A percentile compares a stretch with the other conserved stretches of the same genome.
These are phyloP conservation scores for Penicillium sp. DNA, from an alignment of 2,329 filamentous ascomycete species.

Conservation along the genomic window DNA sequence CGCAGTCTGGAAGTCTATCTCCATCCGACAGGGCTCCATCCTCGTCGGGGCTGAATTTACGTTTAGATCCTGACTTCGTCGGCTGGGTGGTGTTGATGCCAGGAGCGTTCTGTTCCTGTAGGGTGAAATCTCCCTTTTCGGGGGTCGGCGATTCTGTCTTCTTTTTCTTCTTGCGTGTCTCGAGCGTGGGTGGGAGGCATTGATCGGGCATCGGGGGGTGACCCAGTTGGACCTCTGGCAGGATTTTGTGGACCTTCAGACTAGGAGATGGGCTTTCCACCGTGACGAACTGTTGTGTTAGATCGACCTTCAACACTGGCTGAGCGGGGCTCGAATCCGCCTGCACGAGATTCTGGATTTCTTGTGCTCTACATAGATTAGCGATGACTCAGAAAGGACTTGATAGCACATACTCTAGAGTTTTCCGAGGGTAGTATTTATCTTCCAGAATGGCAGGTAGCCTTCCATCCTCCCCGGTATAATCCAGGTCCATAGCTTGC, in stretches of 20 bases:
- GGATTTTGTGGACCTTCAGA: slow-evolving; percentile 6
- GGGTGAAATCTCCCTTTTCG: not conserved
- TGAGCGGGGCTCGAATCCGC: slow-evolving; percentile 24
- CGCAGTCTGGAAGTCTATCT: slow-evolving; percentile 19
- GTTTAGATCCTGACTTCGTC: slow-evolving; percentile 54
- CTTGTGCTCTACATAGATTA: slow-evolving; percentile 31
- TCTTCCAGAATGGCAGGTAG: slow-evolving; percentile 62
- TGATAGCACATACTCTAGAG: slow-evolving; percentile 51
- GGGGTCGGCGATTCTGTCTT: not conserved
- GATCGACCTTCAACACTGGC: slow-evolving; percentile 23
- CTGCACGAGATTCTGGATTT: slow-evolving; percentile 33
- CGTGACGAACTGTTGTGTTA: slow-evolving; percentile 20
- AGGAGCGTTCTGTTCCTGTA: slow-evolving; percentile 1
- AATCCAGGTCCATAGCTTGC: slow-evolving; percentile 11
- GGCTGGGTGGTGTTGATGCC: slow-evolving; percentile 14
- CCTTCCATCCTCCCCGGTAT: slow-evolving; percentile 33
- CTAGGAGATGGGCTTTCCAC: slow-evolving; percentile 25
- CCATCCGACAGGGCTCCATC: slow-evolving; percentile 33
- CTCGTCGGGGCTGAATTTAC: slow-evolving; percentile 58
- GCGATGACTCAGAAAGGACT: not conserved
- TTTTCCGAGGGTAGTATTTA: slow-evolving; percentile 58
- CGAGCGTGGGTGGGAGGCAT: slow-evolving; percentile 31
- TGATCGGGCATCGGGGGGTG: slow-evolving; percentile 16
- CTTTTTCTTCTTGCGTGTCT: slow-evolving; percentile 33
- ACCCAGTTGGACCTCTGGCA: not conserved